Evolutionary conservation across 208 protist genomes (phyloP).

Genomic region (Vickermania spadyakhi): DNA sequence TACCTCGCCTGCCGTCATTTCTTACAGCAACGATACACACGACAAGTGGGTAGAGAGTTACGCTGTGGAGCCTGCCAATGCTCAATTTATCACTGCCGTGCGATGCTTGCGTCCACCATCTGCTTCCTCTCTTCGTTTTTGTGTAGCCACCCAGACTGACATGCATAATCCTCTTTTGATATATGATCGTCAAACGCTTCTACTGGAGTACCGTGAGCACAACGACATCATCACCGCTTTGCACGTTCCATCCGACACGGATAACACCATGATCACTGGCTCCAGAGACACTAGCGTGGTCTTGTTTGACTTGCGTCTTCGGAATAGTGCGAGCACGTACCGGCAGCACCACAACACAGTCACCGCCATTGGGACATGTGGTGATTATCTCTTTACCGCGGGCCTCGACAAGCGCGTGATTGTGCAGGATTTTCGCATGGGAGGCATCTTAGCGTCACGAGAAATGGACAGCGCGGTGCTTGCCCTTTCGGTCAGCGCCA

Average conservation of each 20-base stretch:
- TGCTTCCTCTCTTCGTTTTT: conserved; percentile 31
- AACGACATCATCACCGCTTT: conserved; percentile 78
- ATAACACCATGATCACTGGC: conserved; percentile 64
- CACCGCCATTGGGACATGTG: conserved; percentile 61
- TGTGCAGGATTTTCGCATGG: conserved; percentile 71
- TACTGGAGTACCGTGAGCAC: conserved; percentile 73
- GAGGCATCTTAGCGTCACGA: conserved; percentile 28
- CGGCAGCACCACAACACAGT: conserved; percentile 69
- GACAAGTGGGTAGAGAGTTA: conserved; percentile 69
- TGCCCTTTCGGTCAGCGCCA: conserved; percentile 48
- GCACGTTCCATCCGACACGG: conserved; percentile 52
- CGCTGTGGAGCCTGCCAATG: conserved; percentile 59
- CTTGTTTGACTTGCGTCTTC: conserved; percentile 62
- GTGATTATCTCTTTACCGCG: conserved; percentile 73
- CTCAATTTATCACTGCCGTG: conserved; percentile 68
- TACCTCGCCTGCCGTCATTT: conserved; percentile 62
- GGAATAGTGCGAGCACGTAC: conserved; percentile 24
- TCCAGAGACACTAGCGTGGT: conserved; percentile 76
- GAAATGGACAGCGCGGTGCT: conserved; percentile 80
- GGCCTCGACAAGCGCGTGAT: conserved; percentile 72
- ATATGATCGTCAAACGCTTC: conserved; percentile 48
- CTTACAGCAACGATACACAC: conserved; percentile 54
- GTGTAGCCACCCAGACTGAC: conserved; percentile 39
- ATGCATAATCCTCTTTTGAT: conserved; percentile 35
- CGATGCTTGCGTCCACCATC: conserved; percentile 22